Base-by-base conservation (phyloP, 345 rosid genomes). In the Eucalyptus sideroxylon region DNA sequence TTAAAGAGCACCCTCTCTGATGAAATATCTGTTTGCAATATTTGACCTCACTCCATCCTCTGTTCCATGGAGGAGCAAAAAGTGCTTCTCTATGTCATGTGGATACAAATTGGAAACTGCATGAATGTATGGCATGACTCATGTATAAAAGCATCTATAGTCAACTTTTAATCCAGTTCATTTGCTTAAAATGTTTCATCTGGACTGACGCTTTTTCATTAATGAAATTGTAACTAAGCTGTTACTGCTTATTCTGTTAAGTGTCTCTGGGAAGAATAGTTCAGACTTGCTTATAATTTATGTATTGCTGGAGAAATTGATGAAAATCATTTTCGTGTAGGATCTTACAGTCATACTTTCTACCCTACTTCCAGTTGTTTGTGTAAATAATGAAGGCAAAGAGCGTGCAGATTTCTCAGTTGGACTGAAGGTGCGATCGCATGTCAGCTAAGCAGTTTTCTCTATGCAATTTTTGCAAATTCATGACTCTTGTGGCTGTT, bases 331-430 rank as follows among this genome's bases (percentile, higher is more conserved):
- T 90, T 80, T 86, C 53, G 83, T 90, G 86, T 93, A 98, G 99
- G 99, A 98, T 87, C 97, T 98, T 86, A 94, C 96, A 37, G 93
- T 96, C 91, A 95, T 97, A 88, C 92, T 98, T 86, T 95, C 98
- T 90, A 98, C 98, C 88, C 99, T 98, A 91, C 97, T 98, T 89
- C 97, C 98, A 15, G 97, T 95, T 87, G 93, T 96, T 91, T 92
- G 98, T 91, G 88, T 93, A 50, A 95, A 92, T 90, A 92, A 92
- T 92, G 98, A 96, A 88, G 91, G 91, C 92, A 94, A 95, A 93
- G 96, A 95, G 92, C 91, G 86, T 87, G 92, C 97, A 77, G 92
- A 89, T 89, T 94, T 96, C 92, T 95, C 98, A 30, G 94, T 97
- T 93, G 96, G 97, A 86, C 91, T 97, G 92, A 98, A 96, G 97